These are phyloP conservation scores for Colletotrichum incanum DNA, from an alignment of 2,329 filamentous ascomycete species.

Conservation along the genomic window DNA sequence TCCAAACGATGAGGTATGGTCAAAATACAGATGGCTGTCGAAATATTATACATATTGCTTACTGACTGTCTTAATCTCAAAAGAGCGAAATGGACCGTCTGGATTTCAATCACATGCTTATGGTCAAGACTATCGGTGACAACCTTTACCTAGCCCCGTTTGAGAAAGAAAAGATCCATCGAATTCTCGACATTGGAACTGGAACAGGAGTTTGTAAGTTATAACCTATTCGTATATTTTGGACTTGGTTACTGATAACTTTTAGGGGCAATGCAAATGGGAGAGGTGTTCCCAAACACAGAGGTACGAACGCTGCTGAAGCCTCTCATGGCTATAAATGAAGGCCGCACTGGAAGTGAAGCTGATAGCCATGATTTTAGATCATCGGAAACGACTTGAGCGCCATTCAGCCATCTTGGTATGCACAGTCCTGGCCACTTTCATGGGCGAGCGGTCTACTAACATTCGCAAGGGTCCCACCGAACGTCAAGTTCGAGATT, in stretches of 20 bases:
- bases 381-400: slow-evolving; percentile 40
- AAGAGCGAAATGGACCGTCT: slow-evolving; percentile 35
- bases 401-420: slow-evolving; percentile 34
- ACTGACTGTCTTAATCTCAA: neutral
- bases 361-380: neutral
- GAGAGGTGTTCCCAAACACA: slow-evolving; percentile 26
- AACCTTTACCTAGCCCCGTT: slow-evolving; percentile 35
- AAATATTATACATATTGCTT: no score
- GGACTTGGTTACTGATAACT: neutral
- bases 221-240: no score
- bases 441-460: neutral
- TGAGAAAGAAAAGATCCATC: slow-evolving; percentile 38
- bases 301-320: neutral
- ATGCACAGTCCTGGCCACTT: neutral
- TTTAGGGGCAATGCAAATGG: slow-evolving; percentile 28
- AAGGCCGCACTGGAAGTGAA: neutral
- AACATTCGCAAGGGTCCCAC: slow-evolving; percentile 62
- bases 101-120: slow-evolving; percentile 25
- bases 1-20: slow-evolving; percentile 54
- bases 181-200: slow-evolving; percentile 72
- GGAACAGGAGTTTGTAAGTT: slow-evolving; percentile 72
- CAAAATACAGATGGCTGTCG: neutral
- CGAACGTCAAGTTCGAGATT: slow-evolving; percentile 76
- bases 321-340: no score
- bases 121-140: slow-evolving; percentile 4